These are phyloP conservation scores for Lycium ferocissimum DNA, from an alignment of 257 asterid genomes.

Conservation along the genomic window DNA sequence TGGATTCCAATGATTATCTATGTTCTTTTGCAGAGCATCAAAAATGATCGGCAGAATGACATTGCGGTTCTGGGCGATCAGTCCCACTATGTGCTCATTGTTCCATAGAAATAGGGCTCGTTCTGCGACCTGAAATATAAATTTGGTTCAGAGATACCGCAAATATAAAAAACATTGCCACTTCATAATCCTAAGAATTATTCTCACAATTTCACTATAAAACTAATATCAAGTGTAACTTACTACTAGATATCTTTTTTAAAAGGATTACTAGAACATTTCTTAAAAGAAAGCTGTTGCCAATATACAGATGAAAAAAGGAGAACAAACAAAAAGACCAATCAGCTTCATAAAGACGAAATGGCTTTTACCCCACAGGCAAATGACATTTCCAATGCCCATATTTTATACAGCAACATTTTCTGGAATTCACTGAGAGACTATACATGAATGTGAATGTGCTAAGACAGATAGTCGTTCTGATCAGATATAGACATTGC, in stretches of 20 bases:
- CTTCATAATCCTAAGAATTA: neutral
- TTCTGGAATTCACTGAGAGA: neutral
- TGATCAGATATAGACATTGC: slow-evolving; percentile 2
- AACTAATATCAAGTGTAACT: neutral
- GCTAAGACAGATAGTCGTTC: neutral
- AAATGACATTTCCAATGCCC: neutral
- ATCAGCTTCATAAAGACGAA: neutral
- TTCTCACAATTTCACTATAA: neutral
- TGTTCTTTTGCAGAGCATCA: slow-evolving; percentile 50
- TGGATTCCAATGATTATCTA: slow-evolving; percentile 52
- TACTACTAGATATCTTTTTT: neutral
- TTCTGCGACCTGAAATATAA: slow-evolving; percentile 51
- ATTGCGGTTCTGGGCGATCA: slow-evolving; percentile 49
- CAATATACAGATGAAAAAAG: neutral
- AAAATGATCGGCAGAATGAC: slow-evolving; percentile 48
- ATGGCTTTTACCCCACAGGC: neutral
- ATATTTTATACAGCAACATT: neutral
- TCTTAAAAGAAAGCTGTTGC: neutral
- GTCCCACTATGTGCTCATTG: slow-evolving; percentile 49
- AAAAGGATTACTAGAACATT: neutral
- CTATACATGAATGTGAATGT: slow-evolving; percentile 6
- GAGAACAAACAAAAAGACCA: neutral
- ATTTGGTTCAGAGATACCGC: slow-evolving; percentile 15
- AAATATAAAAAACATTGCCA: neutral
- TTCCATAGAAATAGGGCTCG: slow-evolving; percentile 54